A percentile compares a stretch with the other conserved stretches of the same genome.
phyloP scores from a whole-genome alignment of 257 asterid species.

The Penstemon newberryi region DNA sequence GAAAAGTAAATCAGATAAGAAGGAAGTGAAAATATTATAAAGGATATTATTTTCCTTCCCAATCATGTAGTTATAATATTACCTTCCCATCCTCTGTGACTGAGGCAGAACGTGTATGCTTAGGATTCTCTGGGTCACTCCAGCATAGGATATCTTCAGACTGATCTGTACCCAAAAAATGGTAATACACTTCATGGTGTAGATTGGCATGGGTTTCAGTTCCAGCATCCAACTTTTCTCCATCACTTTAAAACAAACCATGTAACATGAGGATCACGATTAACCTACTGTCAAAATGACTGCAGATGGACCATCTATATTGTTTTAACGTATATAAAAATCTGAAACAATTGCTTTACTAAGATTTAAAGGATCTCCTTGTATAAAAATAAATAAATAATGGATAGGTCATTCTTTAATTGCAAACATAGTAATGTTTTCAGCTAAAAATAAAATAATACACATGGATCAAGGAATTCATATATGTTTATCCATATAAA shows the following conservation, averaged over 20 bases:
- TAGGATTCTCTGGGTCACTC: conserved; percentile 83
- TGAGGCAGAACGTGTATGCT: conserved; percentile 59
- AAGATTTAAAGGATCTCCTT: conserved; percentile 1
- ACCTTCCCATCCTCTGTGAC: conserved; percentile 96
- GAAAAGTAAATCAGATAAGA: conserved; percentile 11
- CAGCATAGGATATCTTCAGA: conserved; percentile 87
- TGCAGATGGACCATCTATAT: conserved; percentile 5
- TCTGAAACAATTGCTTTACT: conserved; percentile 3
- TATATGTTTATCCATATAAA: background rate
- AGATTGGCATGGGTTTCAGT: conserved; percentile 80
- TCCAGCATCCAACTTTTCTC: conserved; percentile 74
- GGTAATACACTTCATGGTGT: conserved; percentile 89
- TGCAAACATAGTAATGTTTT: conserved; percentile 10
- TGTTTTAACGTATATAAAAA: background rate
- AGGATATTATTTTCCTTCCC: conserved; percentile 6
- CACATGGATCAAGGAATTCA: conserved; percentile 12
- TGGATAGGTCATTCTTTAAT: conserved; percentile 9
- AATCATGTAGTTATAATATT: conserved; percentile 18
- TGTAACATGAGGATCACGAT: conserved; percentile 26
- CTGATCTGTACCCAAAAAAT: conserved; percentile 86
- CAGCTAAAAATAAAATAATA: conserved; percentile 6
- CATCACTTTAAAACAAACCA: conserved; percentile 55
- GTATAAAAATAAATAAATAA: background rate
- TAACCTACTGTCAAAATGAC: conserved; percentile 6
- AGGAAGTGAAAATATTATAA: background rate